These are phyloP conservation scores for Diplogelasinospora grovesii DNA, from an alignment of 495 filamentous ascomycete species.

Conservation along the genomic window DNA sequence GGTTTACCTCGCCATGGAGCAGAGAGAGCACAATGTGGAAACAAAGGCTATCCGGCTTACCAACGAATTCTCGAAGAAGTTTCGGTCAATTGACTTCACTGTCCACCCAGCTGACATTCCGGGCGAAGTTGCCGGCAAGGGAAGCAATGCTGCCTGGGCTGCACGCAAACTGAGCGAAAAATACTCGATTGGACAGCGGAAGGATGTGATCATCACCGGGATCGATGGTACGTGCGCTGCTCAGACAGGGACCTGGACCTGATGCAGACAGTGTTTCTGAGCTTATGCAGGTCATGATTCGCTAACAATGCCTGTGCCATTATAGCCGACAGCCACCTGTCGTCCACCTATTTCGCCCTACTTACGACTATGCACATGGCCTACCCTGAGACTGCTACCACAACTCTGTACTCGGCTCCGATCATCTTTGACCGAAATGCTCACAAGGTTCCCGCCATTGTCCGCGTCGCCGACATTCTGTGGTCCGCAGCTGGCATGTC, in stretches of 20 bases:
- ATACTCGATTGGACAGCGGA: conserved; percentile 41
- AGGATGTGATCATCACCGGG: conserved; percentile 59
- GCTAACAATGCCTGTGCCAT: conserved; percentile 19
- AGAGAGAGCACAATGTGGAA: conserved; percentile 47
- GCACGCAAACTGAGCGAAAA: conserved; percentile 54
- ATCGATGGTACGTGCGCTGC: conserved; percentile 53
- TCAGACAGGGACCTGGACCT: not conserved
- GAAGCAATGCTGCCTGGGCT: conserved; percentile 62
- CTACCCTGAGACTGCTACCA: conserved; percentile 47
- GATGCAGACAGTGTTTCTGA: conserved; percentile 1
- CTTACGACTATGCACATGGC: conserved; percentile 53
- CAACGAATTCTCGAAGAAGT: conserved; percentile 50
- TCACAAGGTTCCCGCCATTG: conserved; percentile 56
- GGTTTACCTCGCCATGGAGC: conserved; percentile 69
- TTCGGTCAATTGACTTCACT: conserved; percentile 54
- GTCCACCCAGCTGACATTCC: conserved; percentile 55
- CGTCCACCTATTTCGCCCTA: conserved; percentile 55
- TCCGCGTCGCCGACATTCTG: conserved; percentile 60
- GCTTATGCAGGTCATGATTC: conserved; percentile 17
- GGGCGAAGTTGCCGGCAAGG: conserved; percentile 59
- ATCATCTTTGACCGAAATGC: conserved; percentile 69
- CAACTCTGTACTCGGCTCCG: conserved; percentile 58
- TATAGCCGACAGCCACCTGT: conserved; percentile 63
- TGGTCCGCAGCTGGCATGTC: conserved; percentile 63
- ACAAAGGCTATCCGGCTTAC: conserved; percentile 50